These are phyloP conservation scores for Actinomortierella wolfii DNA, from an alignment of 371 early-diverging fungal genomes.

Conservation along the genomic window DNA sequence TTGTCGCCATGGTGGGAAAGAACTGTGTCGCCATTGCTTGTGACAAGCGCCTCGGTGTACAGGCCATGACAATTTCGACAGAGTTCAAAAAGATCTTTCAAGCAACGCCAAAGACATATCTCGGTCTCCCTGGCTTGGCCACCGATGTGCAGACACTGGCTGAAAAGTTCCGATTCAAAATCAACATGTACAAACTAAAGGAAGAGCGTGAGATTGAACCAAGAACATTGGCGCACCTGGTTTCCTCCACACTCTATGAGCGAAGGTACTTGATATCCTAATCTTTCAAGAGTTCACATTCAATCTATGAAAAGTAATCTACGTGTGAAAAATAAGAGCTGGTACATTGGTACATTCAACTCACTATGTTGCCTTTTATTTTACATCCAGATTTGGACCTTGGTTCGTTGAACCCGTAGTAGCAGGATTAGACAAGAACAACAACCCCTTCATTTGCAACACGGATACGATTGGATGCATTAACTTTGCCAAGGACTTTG, in stretches of 20 bases:
- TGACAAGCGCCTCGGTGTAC: constrained; percentile 93
- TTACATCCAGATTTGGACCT: constrained; percentile 85
- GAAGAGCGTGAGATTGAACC: constrained; percentile 98
- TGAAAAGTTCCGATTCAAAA: constrained; percentile 92
- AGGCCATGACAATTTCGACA: constrained; percentile 92
- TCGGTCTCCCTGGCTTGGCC: constrained; percentile 96
- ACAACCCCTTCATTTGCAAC: constrained; percentile 92
- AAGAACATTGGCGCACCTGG: constrained; percentile 92
- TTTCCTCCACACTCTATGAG: constrained; percentile 98
- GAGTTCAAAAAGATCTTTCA: constrained; percentile 95
- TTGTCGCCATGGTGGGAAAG: constrained; percentile 99
- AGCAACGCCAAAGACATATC: constrained; percentile 83
- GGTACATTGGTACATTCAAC: not conserved
- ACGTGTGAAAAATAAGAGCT: too few relatives aligned
- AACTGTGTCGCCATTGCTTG: constrained; percentile 98
- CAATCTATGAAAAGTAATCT: too few relatives aligned
- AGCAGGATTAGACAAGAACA: constrained; percentile 94
- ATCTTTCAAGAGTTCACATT: too few relatives aligned
- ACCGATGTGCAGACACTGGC: constrained; percentile 97
- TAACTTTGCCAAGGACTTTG: constrained; percentile 95
- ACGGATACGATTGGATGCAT: constrained; percentile 99
- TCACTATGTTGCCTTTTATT: constrained; percentile 2
- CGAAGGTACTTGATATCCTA: constrained; percentile 62
- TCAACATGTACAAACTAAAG: constrained; percentile 96
- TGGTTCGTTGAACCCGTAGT: constrained; percentile 96